Percentiles rank a stretch among this genome's conserved stretches.
Evolutionary conservation across 2,329 filamentous ascomycete genomes (phyloP).

Genomic region (Whalleya microplaca): DNA sequence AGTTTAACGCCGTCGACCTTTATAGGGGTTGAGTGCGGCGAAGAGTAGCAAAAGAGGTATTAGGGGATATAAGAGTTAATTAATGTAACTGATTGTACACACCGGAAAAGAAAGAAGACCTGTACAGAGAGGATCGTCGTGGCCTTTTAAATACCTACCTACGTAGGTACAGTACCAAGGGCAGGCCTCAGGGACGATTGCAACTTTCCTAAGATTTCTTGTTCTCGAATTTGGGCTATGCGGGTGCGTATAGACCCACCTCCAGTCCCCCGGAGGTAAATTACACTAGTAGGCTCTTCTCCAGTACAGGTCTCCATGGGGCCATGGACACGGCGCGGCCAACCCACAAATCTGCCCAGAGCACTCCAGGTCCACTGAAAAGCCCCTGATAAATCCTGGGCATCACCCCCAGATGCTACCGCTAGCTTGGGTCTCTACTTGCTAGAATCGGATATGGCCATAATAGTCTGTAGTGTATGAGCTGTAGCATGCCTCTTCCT

Average conservation of each 20-base stretch:
- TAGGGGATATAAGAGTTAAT: no score
- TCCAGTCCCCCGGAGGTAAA: slow-evolving; percentile 22
- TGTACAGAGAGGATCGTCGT: background rate
- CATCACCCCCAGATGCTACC: slow-evolving; percentile 10
- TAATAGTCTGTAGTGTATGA: background rate
- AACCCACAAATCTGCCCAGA: slow-evolving; percentile 23
- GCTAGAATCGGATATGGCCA: background rate
- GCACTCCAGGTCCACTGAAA: slow-evolving; percentile 19
- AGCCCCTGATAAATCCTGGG: slow-evolving; percentile 12
- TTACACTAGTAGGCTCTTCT: slow-evolving; percentile 1
- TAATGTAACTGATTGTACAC: background rate
- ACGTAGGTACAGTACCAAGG: background rate
- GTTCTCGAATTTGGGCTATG: background rate
- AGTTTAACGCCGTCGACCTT: no score
- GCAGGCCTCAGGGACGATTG: no score
- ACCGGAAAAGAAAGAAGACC: background rate
- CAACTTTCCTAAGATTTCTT: background rate
- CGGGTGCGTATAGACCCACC: slow-evolving; percentile 13
- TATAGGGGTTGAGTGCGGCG: no score
- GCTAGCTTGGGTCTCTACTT: slow-evolving; percentile 1
- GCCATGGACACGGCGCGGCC: slow-evolving; percentile 9
- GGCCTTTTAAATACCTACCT: background rate
- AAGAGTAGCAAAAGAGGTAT: no score
- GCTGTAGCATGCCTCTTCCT: no score
- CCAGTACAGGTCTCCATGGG: slow-evolving; percentile 18